Evolutionary conservation across 2,329 filamentous ascomycete species (phyloP).

Genomic region (Penicillium psychrosexuale): DNA sequence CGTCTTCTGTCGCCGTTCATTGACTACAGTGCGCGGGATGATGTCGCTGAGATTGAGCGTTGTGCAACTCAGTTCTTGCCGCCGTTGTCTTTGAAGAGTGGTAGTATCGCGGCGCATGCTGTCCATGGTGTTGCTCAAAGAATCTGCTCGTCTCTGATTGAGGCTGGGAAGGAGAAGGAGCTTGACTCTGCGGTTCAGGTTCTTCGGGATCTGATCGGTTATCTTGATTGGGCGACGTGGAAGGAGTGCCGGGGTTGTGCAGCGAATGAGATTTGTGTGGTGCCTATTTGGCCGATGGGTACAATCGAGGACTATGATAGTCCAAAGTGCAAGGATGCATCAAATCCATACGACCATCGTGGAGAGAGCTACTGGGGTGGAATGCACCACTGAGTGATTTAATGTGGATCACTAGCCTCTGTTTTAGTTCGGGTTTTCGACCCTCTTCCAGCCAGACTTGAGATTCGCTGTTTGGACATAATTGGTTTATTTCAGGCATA

Average conservation of each 20-base stretch:
- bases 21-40: constrained; percentile 32
- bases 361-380: constrained; percentile 32
- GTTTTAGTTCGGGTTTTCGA: background rate
- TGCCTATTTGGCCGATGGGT: constrained; percentile 65
- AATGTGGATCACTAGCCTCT: too few relatives aligned
- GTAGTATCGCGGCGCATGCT: constrained; percentile 25
- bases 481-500: background rate
- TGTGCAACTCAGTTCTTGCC: constrained; percentile 38
- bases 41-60: constrained; percentile 26
- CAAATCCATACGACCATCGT: constrained; percentile 17
- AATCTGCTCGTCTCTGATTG: constrained; percentile 34
- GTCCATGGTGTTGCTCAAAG: constrained; percentile 31
- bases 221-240: constrained; percentile 60
- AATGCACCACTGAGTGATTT: constrained; percentile 2
- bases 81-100: constrained; percentile 1
- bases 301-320: constrained; percentile 52
- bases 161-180: constrained; percentile 20
- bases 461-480: background rate
- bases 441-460: background rate
- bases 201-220: constrained; percentile 45
- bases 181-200: constrained; percentile 27
- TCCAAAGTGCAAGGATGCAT: constrained; percentile 45
- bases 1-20: constrained; percentile 35
- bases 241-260: constrained; percentile 55
- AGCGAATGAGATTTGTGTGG: constrained; percentile 55